Evolutionary conservation across 129 eudicot genomes (phyloP), one percentile per base, ranked within the genome.

Genomic region (Pseudognaphalium luteoalbum): DNA sequence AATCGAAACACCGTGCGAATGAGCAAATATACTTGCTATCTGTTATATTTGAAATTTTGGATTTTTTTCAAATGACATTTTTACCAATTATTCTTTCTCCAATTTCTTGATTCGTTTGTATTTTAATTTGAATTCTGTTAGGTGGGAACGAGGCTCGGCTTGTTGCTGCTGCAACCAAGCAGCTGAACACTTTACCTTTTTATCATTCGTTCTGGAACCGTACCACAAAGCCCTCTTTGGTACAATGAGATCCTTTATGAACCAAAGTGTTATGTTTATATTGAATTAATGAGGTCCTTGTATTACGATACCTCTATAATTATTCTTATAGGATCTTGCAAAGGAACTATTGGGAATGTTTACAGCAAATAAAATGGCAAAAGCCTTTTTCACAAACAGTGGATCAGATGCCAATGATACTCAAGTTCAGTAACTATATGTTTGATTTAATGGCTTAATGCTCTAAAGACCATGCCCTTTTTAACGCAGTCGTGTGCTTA

Each of bases 161-260:
- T 51, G 75, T 91, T 73, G 96, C 76, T 52, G 97, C 98, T 81
- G 98, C 98, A 70, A 80, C 78, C 71, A 83, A 82, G 68, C 97
- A 94, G 73, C 89, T 94, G 19, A 94, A 91, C 71, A 94, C 86
- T 29, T 79, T 94, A 80, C 98, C 98, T 1, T 94, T 94, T 73
- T 94, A 94, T 74, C 98, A 94, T 82, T 94, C 97, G 5, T 91
- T 91, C 70, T 94, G 98, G 98, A 94, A 94, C 76, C 88, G 97
- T 68, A 91, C 98, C 37, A 94, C 98, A 25, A 86, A 83, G 81
- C 97, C 93, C 6, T 83, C 98, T 61, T 73, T 94, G 96, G 97
- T 94, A 87, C 64, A 44, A 19, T 58, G 21, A 64, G 39, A 16
- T 68, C 50, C n/a, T 76, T 35, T 70, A 19, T 66, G 11, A 44